phyloP scores from a whole-genome alignment of 2,329 filamentous ascomycete species.

The Diaporthe destruens region DNA sequence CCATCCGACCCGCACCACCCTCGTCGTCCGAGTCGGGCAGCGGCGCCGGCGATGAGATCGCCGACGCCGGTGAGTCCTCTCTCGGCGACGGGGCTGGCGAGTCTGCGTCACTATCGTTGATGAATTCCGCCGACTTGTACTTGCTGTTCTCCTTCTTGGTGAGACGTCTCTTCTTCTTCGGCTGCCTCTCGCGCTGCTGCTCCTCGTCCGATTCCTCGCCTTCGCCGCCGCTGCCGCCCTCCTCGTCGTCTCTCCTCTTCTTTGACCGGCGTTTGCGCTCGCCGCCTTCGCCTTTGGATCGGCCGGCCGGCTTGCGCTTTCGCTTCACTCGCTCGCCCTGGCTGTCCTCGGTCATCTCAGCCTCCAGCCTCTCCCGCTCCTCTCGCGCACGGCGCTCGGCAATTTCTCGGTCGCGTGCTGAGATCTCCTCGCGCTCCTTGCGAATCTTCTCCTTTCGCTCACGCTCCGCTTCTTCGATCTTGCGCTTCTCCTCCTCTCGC shows the following conservation, averaged over 20 bases:
- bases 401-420: constrained; percentile 79
- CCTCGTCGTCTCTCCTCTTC: constrained; percentile 70
- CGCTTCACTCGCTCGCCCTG: constrained; percentile 85
- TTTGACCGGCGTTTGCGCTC: constrained; percentile 54
- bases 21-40: constrained; percentile 49
- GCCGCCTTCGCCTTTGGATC: constrained; percentile 48
- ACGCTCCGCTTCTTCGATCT: constrained; percentile 75
- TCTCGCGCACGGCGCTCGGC: constrained; percentile 80
- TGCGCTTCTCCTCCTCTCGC: constrained; percentile 81
- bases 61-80: constrained; percentile 45
- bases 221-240: constrained; percentile 59
- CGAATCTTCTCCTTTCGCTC: constrained; percentile 84
- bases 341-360: constrained; percentile 83
- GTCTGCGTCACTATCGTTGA: constrained; percentile 79
- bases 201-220: constrained; percentile 63
- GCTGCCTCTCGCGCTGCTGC: constrained; percentile 62
- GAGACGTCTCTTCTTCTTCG: constrained; percentile 73
- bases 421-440: constrained; percentile 87
- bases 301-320: constrained; percentile 71
- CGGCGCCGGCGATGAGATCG: constrained; percentile 40
- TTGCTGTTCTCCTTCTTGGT: constrained; percentile 69
- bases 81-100: constrained; percentile 48
- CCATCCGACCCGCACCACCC: constrained; percentile 61
- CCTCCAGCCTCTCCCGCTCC: constrained; percentile 75
- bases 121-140: constrained; percentile 87